Evolutionary conservation across 2,329 filamentous ascomycete species (phyloP).

Genomic region (Colletotrichum spinosum): DNA sequence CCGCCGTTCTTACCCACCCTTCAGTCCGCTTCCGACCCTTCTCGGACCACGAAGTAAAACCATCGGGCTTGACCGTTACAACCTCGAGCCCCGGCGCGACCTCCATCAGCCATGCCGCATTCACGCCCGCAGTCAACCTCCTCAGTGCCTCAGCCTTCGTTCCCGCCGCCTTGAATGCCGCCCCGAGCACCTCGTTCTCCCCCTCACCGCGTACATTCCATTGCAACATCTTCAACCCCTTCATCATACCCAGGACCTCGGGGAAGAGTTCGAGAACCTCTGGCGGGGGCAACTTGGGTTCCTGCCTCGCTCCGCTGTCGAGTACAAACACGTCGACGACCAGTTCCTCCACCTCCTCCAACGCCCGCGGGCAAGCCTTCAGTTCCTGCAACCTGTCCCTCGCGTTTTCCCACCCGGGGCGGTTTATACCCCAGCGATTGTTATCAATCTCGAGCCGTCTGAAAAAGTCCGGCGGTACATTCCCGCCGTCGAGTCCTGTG

Average conservation of each 20-base stretch:
- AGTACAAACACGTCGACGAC: not conserved
- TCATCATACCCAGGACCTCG: slow-evolving; percentile 1
- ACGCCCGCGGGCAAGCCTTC: not conserved
- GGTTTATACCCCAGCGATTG: not conserved
- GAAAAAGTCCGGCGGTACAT: not conserved
- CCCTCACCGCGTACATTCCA: not conserved
- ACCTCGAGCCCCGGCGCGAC: not conserved
- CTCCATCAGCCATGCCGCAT: not conserved
- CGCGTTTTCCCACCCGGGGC: not conserved
- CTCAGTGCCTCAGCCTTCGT: not conserved
- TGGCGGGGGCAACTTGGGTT: not conserved
- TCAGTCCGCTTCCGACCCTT: no score
- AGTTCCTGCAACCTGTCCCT: not conserved
- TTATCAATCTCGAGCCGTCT: slow-evolving; percentile 3
- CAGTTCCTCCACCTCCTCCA: slow-evolving; percentile 2
- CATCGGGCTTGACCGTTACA: not conserved
- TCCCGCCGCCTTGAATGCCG: not conserved
- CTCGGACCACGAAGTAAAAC: not conserved
- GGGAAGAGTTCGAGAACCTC: not conserved
- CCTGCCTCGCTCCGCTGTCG: not conserved
- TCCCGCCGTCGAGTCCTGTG: not conserved
- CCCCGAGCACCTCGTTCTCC: not conserved
- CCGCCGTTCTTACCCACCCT: not conserved
- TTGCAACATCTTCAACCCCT: not conserved
- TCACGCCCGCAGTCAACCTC: not conserved